Base-by-base conservation (phyloP, 345 rosid genomes). In the Physaria fendleri region DNA sequence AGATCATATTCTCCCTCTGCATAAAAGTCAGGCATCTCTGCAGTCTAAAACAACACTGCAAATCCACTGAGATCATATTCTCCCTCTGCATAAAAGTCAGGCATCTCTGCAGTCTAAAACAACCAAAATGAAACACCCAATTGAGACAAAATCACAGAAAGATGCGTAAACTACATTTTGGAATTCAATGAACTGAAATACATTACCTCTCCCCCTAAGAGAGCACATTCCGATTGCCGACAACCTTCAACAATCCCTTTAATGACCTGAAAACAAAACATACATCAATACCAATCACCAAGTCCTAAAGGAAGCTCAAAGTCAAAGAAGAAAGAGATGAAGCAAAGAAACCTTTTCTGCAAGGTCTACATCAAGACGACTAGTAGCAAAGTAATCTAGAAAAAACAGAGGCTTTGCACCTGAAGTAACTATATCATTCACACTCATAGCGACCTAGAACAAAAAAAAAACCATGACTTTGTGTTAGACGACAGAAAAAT, bases 11-110 rank as follows among this genome's bases (percentile, higher is more conserved):
- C 96, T 0, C 96, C 92, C 8, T 82, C 77, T 15, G 81, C 79
- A 53, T 93, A 93, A 77, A 93, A 89, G 56, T 74, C 87, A 0
- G 97, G 97, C 99, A 89, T 93, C 84, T 93, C 95, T 64, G 95
- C 97, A 55, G 97, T 87, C 97, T 93, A n/a, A n/a, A n/a, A n/a
- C n/a, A n/a, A n/a, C n/a, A 93, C 95, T 0, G 95, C 99, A 78
- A 83, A 89, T 23, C 99, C 97, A 42, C 96, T 89, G 11, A 87
- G 90, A 55, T 93, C 99, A 17, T 89, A 93, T 56, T 93, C 96
- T 0, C 96, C 92, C 8, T 82, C 77, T 15, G 81, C 79, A 53
- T 93, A 93, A 77, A 93, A 89, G 56, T 74, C 87, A 0, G 97
- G 97, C 99, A 89, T 93, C 84, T 93, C 95, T 64, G 95, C 97